Evolutionary conservation across 495 filamentous ascomycete species (phyloP).

Genomic region (Pseudotulostoma volvatum): DNA sequence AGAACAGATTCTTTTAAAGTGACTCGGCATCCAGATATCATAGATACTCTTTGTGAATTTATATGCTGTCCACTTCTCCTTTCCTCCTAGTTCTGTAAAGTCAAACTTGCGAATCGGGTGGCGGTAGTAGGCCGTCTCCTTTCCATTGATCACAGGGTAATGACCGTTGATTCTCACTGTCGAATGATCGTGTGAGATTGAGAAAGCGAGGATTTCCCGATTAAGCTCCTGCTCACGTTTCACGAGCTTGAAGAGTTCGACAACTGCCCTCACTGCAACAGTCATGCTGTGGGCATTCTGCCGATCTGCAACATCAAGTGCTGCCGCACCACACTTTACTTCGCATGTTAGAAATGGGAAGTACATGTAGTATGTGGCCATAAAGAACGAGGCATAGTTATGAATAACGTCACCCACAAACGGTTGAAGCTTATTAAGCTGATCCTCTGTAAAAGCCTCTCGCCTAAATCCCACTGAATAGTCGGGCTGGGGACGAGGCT

Average conservation of each 20-base stretch:
- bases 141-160: constrained; percentile 12
- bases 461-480: constrained; percentile 26
- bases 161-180: constrained; percentile 13
- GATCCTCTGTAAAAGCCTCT: constrained; percentile 23
- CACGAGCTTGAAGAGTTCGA: constrained; percentile 1
- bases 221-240: constrained; percentile 9
- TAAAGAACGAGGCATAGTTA: constrained; percentile 1
- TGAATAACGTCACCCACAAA: not conserved
- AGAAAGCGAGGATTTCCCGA: constrained; percentile 24
- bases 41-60: constrained; percentile 25
- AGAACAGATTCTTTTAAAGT: constrained; percentile 14
- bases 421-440: constrained; percentile 18
- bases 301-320: constrained; percentile 18
- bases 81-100: constrained; percentile 7
- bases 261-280: constrained; percentile 13
- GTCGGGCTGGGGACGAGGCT: constrained; percentile 25
- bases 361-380: constrained; percentile 14
- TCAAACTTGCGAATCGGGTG: constrained; percentile 8
- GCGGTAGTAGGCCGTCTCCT: constrained; percentile 8
- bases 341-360: constrained; percentile 24
- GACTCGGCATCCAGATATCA: constrained; percentile 22
- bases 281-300: constrained; percentile 23
- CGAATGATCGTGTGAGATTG: constrained; percentile 27
- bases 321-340: constrained; percentile 19
- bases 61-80: constrained; percentile 19